These are phyloP conservation scores for Cytospora paraplurivora DNA, from an alignment of 2,329 filamentous ascomycete species.

Conservation along the genomic window DNA sequence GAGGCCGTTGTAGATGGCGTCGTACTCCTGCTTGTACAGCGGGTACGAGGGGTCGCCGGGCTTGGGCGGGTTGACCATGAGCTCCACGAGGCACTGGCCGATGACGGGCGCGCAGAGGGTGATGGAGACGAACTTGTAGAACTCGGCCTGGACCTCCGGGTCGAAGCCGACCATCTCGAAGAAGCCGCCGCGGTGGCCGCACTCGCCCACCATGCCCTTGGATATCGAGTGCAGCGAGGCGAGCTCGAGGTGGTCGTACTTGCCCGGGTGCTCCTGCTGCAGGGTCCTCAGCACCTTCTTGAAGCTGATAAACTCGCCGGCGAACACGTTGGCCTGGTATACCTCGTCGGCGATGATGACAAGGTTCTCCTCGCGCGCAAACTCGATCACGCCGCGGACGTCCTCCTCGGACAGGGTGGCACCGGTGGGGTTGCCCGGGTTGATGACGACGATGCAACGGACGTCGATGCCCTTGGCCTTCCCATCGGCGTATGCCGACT, in stretches of 20 bases:
- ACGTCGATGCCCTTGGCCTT: constrained; percentile 79
- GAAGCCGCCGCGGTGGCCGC: constrained; percentile 95
- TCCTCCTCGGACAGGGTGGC: constrained; percentile 79
- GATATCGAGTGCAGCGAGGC: constrained; percentile 90
- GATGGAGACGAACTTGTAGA: constrained; percentile 99
- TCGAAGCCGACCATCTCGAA: constrained; percentile 95
- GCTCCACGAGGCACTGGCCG: constrained; percentile 92
- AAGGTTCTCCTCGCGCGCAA: constrained; percentile 81
- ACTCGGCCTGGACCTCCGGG: constrained; percentile 80
- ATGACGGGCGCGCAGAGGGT: constrained; percentile 94
- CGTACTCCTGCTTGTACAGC: constrained; percentile 84
- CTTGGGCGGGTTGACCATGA: constrained; percentile 95
- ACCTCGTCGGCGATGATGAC: constrained; percentile 96
- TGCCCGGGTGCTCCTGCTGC: constrained; percentile 72
- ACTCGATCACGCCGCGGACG: constrained; percentile 81
- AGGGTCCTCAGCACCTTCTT: constrained; percentile 83
- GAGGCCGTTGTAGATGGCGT: constrained; percentile 76
- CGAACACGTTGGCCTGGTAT: constrained; percentile 98
- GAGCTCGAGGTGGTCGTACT: constrained; percentile 84
- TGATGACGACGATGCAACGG: constrained; percentile 93
- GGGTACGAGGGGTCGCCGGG: constrained; percentile 81
- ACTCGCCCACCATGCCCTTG: constrained; percentile 99
- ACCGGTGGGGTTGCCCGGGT: constrained; percentile 96
- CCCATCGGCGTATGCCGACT: constrained; percentile 71
- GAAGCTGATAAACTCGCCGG: constrained; percentile 93